phyloP scores from a whole-genome alignment of 768 basidiomycete species.

The Tulasnella sp. region DNA sequence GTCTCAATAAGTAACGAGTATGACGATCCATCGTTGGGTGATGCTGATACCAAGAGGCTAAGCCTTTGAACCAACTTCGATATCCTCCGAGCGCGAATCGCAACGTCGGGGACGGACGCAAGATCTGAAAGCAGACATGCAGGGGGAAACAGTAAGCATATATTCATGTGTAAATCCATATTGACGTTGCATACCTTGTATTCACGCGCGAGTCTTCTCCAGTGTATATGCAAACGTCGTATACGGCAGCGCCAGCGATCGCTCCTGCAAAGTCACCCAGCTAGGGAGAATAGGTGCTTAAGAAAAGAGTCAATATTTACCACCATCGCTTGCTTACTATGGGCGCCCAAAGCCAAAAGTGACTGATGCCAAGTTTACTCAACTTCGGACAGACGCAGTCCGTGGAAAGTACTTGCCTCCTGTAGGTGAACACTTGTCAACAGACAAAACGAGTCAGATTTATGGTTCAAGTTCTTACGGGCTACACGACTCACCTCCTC shows the following conservation, averaged over 20 bases:
- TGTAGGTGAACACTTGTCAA: constrained; percentile 6
- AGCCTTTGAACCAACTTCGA: too few species aligned
- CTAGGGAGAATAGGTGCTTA: neutral
- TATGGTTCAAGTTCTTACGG: neutral
- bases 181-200: neutral
- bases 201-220: constrained; percentile 35
- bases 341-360: constrained; percentile 68
- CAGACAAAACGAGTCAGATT: neutral
- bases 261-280: constrained; percentile 37
- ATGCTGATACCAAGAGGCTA: too few species aligned
- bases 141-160: too few species aligned
- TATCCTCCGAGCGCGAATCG: too few species aligned
- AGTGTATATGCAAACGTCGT: constrained; percentile 46
- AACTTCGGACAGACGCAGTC: neutral
- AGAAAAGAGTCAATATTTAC: neutral
- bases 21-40: too few species aligned
- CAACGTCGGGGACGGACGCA: too few species aligned
- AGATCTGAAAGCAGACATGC: too few species aligned
- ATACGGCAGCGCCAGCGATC: constrained; percentile 37
- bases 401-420: neutral
- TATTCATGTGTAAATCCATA: too few species aligned
- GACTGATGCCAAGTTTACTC: constrained; percentile 26
- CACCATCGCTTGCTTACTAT: neutral
- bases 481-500: constrained; percentile 37
- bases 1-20: too few species aligned